Evolutionary conservation across 768 basidiomycete species (phyloP).

Genomic region (Russula compacta): DNA sequence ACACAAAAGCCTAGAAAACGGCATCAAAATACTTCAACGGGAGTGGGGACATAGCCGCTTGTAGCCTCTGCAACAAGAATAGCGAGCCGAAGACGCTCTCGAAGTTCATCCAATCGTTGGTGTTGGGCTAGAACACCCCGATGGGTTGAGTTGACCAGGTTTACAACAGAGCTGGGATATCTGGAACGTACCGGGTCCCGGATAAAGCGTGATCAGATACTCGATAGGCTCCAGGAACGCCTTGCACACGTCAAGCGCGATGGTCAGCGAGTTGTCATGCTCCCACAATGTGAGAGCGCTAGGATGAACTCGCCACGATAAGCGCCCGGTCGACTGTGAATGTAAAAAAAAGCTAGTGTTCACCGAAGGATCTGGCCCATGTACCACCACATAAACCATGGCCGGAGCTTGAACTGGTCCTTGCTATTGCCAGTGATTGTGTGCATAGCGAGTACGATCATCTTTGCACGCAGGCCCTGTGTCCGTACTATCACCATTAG

Average conservation of each 20-base stretch:
- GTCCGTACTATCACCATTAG: slow-evolving; percentile 6
- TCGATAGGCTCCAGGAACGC: slow-evolving; percentile 40
- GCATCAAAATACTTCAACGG: neutral
- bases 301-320: neutral
- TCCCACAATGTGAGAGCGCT: slow-evolving; percentile 50
- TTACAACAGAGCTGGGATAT: neutral
- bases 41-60: neutral
- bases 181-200: slow-evolving; percentile 10
- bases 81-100: neutral
- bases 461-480: slow-evolving; percentile 35
- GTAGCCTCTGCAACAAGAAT: slow-evolving; percentile 2
- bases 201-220: slow-evolving; percentile 8
- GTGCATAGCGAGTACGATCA: slow-evolving; percentile 46
- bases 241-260: slow-evolving; percentile 53
- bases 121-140: neutral
- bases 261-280: slow-evolving; percentile 43
- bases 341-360: slow-evolving; percentile 1
- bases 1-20: neutral
- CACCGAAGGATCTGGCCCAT: slow-evolving; percentile 55
- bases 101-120: neutral
- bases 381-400: slow-evolving; percentile 65
- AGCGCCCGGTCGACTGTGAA: neutral
- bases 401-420: slow-evolving; percentile 42
- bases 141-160: neutral
- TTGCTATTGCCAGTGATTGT: slow-evolving; percentile 43